phyloP scores from a whole-genome alignment of 2,329 filamentous ascomycete species.

The Hypoxylon sp. region DNA sequence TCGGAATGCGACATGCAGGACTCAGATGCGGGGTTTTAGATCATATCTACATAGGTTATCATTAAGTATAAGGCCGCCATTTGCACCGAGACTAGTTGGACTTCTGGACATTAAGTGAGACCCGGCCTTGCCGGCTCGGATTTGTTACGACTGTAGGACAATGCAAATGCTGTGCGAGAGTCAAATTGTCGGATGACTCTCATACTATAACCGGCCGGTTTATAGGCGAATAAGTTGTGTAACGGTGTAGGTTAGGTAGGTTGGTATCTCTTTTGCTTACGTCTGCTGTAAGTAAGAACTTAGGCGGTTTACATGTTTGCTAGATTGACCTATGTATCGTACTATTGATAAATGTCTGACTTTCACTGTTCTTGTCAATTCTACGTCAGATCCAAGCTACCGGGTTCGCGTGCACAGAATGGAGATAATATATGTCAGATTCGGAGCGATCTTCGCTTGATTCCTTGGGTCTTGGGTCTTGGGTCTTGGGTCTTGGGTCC shows the following conservation, averaged over 20 bases:
- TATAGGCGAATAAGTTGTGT: conserved; percentile 19
- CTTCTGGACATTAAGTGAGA: conserved; percentile 6
- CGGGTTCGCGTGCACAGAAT: conserved; percentile 32
- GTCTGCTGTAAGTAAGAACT: background rate
- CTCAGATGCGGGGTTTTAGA: conserved; percentile 30
- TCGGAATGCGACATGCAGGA: conserved; percentile 2
- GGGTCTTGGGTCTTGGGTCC: background rate
- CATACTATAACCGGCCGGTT: conserved; percentile 19
- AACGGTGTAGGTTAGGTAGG: conserved; percentile 6
- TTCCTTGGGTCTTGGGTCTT: background rate
- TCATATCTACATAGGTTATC: conserved; percentile 12
- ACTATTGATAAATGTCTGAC: conserved; percentile 12
- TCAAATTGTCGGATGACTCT: conserved; percentile 22
- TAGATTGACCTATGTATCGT: background rate
- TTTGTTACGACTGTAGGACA: conserved; percentile 21
- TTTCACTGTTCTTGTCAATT: conserved; percentile 8
- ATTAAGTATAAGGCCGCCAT: conserved; percentile 17
- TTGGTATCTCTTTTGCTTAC: background rate
- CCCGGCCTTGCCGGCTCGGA: conserved; percentile 19
- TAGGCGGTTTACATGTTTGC: background rate
- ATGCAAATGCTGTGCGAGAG: conserved; percentile 21
- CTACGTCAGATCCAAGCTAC: conserved; percentile 26
- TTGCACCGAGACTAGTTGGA: conserved; percentile 10
- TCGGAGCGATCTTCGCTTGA: conserved; percentile 19
- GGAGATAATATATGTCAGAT: conserved; percentile 17